Evolutionary conservation across 1,284 basidiomycete genomes (phyloP).

Genomic region (Malassezia sympodialis): DNA sequence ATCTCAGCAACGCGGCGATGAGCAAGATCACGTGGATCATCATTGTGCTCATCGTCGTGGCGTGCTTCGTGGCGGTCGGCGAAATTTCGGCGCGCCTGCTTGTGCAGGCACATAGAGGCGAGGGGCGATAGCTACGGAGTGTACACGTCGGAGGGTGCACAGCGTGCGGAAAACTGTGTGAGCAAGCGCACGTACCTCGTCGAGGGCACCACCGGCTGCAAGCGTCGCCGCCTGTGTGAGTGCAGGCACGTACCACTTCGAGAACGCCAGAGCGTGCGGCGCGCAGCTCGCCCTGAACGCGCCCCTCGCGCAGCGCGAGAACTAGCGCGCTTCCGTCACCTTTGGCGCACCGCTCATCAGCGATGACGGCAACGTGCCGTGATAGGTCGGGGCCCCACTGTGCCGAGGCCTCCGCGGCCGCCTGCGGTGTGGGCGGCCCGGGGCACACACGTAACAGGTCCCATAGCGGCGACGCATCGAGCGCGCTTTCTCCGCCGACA

Average conservation of each 20-base stretch:
- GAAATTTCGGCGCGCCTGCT: conserved; percentile 72
- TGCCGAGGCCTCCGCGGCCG: background rate
- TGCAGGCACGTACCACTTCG: conserved; percentile 9
- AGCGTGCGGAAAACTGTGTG: conserved; percentile 2
- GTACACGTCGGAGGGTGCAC: conserved; percentile 4
- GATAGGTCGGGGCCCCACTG: background rate
- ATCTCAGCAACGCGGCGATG: conserved; percentile 81
- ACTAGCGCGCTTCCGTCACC: background rate
- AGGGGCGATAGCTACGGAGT: background rate
- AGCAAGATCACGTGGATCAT: conserved; percentile 68
- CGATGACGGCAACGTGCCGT: background rate
- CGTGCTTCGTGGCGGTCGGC: conserved; percentile 73
- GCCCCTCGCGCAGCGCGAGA: background rate
- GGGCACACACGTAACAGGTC: conserved; percentile 18
- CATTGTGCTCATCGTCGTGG: conserved; percentile 84
- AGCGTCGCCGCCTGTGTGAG: conserved; percentile 6
- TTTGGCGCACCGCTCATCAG: background rate
- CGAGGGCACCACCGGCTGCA: background rate
- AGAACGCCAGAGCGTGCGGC: background rate
- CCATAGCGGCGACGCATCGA: conserved; percentile 27
- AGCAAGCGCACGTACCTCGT: background rate
- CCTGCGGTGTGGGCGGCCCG: background rate
- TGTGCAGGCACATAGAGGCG: conserved; percentile 48
- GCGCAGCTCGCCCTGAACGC: background rate
- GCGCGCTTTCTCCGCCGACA: conserved; percentile 27